These are phyloP conservation scores for Sporothrix variecibatus DNA, from an alignment of 2,329 filamentous ascomycete species.

Conservation along the genomic window DNA sequence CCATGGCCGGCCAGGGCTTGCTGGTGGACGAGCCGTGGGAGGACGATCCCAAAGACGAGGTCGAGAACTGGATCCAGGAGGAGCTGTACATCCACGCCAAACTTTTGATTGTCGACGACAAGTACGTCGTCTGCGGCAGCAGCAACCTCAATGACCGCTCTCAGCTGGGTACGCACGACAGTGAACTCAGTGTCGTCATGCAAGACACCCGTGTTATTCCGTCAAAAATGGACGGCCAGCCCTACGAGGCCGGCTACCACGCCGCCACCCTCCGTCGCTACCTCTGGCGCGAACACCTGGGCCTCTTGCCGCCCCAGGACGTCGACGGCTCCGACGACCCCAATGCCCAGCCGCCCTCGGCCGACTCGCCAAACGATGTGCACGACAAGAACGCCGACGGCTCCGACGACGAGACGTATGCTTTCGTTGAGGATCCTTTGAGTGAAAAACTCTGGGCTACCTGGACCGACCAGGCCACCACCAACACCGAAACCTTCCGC, in stretches of 20 bases:
- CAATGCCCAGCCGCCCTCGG: conserved; percentile 73
- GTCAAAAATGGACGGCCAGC: conserved; percentile 76
- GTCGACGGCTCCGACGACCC: conserved; percentile 67
- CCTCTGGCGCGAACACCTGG: conserved; percentile 89
- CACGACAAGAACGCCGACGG: conserved; percentile 41
- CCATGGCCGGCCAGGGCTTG: conserved; percentile 68
- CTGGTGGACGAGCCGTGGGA: conserved; percentile 75
- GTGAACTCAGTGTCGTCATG: conserved; percentile 86
- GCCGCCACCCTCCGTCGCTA: conserved; percentile 79
- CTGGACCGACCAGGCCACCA: conserved; percentile 70
- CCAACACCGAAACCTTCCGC: conserved; percentile 74
- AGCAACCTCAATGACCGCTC: conserved; percentile 92
- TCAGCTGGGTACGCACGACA: conserved; percentile 86
- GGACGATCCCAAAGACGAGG: conserved; percentile 72
- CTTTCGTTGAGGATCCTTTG: conserved; percentile 71
- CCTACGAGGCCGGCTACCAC: conserved; percentile 72
- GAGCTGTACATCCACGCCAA: conserved; percentile 96
- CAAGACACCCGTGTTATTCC: conserved; percentile 73
- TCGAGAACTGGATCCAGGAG: conserved; percentile 89
- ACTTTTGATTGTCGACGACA: conserved; percentile 85
- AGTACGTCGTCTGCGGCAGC: conserved; percentile 79
- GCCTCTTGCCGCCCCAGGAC: conserved; percentile 73
- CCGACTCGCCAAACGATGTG: conserved; percentile 66
- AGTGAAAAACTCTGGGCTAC: conserved; percentile 65
- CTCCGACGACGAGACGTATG: conserved; percentile 59